Percentiles rank a stretch among this genome's conserved stretches.
Conservation (phyloP, 805 yeast genomes). For the Ogataea trehalophila region DNA sequence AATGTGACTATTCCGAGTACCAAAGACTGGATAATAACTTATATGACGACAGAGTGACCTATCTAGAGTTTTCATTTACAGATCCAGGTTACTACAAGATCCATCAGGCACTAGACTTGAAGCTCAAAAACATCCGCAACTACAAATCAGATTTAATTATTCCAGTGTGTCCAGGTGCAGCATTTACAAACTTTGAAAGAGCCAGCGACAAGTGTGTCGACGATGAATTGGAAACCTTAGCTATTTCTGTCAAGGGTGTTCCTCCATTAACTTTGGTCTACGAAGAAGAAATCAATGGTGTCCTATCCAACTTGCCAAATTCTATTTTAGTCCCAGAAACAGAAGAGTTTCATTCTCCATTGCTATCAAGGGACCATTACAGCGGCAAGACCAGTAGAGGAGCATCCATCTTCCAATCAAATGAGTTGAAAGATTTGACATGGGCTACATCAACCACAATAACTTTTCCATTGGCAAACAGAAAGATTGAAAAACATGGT, state of each 20-base stretch:
- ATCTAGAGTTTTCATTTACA: constrained; percentile 58
- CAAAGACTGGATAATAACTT: constrained; percentile 14
- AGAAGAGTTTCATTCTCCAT: constrained; percentile 44
- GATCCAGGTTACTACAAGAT: constrained; percentile 78
- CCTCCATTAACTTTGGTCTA: constrained; percentile 68
- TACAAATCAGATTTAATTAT: constrained; percentile 59
- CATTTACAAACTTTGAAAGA: constrained; percentile 36
- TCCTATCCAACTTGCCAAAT: constrained; percentile 24
- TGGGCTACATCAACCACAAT: constrained; percentile 30
- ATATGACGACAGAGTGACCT: constrained; percentile 41
- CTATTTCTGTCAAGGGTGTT: constrained; percentile 63
- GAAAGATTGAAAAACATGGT: constrained; percentile 37
- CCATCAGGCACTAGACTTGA: constrained; percentile 56
- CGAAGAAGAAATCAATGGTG: constrained; percentile 38
- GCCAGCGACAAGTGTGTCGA: constrained; percentile 58
- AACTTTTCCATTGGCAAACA: constrained; percentile 24
- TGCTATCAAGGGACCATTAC: constrained; percentile 31
- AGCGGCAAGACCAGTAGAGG: constrained; percentile 16
- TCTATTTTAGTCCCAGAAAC: constrained; percentile 38
- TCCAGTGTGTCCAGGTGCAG: constrained; percentile 74
- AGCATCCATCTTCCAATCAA: constrained; percentile 23
- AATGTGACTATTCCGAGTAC: constrained; percentile 22
- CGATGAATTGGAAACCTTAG: constrained; percentile 40
- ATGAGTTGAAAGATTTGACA: constrained; percentile 35
- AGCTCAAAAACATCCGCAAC: constrained; percentile 51